Evolutionary conservation across 768 basidiomycete genomes (phyloP).

Genomic region (Trametes gibbosa): DNA sequence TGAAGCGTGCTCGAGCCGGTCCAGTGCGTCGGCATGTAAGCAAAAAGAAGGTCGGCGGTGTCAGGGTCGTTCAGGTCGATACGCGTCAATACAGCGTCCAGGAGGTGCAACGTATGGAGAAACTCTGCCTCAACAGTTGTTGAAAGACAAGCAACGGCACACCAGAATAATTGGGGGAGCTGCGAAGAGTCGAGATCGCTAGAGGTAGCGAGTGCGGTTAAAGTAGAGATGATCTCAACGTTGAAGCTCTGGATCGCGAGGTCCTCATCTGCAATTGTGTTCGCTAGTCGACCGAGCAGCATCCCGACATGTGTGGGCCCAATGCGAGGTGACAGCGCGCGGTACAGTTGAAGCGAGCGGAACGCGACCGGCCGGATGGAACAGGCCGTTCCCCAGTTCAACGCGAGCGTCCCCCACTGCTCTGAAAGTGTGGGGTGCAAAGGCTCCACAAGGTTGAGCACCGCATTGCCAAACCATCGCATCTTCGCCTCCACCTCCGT

Average conservation of each 20-base stretch:
- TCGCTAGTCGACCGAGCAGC: constrained; percentile 79
- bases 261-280: constrained; percentile 76
- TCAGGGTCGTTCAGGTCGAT: constrained; percentile 68
- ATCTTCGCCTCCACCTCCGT: constrained; percentile 63
- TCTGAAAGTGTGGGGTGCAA: constrained; percentile 67
- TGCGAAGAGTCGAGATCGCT: constrained; percentile 57
- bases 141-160: constrained; percentile 72
- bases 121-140: constrained; percentile 86
- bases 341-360: constrained; percentile 88
- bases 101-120: constrained; percentile 56
- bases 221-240: constrained; percentile 75
- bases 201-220: constrained; percentile 58
- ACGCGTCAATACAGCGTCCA: constrained; percentile 62
- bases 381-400: constrained; percentile 85
- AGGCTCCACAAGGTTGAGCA: constrained; percentile 67
- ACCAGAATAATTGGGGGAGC: constrained; percentile 88
- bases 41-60: constrained; percentile 67
- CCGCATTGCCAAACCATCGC: constrained; percentile 60
- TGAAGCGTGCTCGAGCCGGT: constrained; percentile 62
- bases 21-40: constrained; percentile 73
- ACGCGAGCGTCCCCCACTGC: constrained; percentile 75
- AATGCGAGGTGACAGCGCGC: constrained; percentile 70
- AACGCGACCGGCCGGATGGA: constrained; percentile 84
- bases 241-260: constrained; percentile 80
- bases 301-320: constrained; percentile 72